These are phyloP conservation scores for Colletotrichum sp. DNA, from an alignment of 2,329 filamentous ascomycete genomes.

Conservation along the genomic window DNA sequence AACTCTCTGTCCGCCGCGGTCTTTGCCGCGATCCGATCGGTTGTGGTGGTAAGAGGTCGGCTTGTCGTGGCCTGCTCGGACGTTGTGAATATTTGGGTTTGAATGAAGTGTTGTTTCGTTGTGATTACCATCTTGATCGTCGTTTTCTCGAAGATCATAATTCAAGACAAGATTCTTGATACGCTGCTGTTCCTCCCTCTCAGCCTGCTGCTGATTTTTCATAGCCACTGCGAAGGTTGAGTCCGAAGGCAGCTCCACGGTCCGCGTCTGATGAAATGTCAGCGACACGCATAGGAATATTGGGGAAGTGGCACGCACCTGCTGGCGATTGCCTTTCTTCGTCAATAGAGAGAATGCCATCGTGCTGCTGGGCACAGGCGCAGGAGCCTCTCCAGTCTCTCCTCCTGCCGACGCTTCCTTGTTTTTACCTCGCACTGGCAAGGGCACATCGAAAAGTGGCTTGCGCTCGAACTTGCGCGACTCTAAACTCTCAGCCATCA, in stretches of 20 bases:
- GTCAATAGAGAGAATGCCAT: conserved; percentile 98
- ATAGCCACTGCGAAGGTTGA: conserved; percentile 95
- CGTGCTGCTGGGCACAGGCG: conserved; percentile 48
- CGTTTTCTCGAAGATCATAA: conserved; percentile 87
- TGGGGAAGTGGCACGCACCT: conserved; percentile 55
- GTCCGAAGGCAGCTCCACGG: conserved; percentile 87
- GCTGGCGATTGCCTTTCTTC: conserved; percentile 93
- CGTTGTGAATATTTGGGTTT: conserved; percentile 57
- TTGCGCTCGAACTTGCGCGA: conserved; percentile 96
- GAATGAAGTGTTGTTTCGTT: conserved; percentile 44
- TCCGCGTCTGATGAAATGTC: conserved; percentile 70
- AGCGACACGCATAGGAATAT: background rate
- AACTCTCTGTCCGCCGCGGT: conserved; percentile 78
- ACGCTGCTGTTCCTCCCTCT: conserved; percentile 94
- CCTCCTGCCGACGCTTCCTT: conserved; percentile 23
- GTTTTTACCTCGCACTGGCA: conserved; percentile 81
- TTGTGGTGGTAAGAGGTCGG: conserved; percentile 55
- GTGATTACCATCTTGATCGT: conserved; percentile 78
- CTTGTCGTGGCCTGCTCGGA: conserved; percentile 54
- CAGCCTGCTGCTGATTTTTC: conserved; percentile 93
- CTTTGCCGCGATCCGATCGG: conserved; percentile 61
- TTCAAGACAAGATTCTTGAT: conserved; percentile 98
- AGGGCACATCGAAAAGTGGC: conserved; percentile 90
- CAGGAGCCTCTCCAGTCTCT: conserved; percentile 12
- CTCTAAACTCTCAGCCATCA: conserved; percentile 97